Base-by-base conservation (phyloP, 352 stramenopile genomes). In the Albugo candida region DNA sequence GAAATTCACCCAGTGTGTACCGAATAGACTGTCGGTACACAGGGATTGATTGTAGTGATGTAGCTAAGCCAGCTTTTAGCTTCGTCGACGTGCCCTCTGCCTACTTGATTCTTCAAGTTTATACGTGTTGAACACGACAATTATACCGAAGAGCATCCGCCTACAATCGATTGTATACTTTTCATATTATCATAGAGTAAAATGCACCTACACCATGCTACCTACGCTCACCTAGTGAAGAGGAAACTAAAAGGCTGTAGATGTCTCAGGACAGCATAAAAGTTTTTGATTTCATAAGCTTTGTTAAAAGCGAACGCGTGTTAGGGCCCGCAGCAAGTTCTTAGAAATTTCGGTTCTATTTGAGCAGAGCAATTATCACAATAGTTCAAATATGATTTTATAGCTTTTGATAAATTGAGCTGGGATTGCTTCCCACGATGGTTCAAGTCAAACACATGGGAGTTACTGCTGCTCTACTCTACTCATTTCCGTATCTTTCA, bases 351-450 rank as follows among this genome's bases (percentile, higher is more conserved):
- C 13, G 70, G 72, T 0, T 80, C 79, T 41, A 55, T 82, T 45
- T 65, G 77, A n/a, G 73, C 64, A 54, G 68, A 70, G 35, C 77
- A 87, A 51, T 91, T 91, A 35, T 61, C 71, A 21, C 56, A 58
- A 31, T 51, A 87, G 45, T 51, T 91, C 18, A 56, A 73, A 46
- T 74, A 70, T 16, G 70, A 88, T 41, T 69, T 80, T 11, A 70
- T 96, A 16, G 83, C 96, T 45, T 52, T 96, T 36, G 78, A 94
- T 39, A 70, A 86, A 49, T 65, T 95, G 34, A 92, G 80, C 50
- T 97, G 92, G 92, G 86, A 83, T 40, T 87, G 92, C 13, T 68
- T 97, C 21, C 84, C 91, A 5, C 66, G 66, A 5, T 62, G 83
- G 18, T 69, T 92, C 56, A 66, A 87, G 13, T 68, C 83, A 1